Conservation (phyloP, 352 stramenopile species). For the Globisporangium takayamanum region DNA sequence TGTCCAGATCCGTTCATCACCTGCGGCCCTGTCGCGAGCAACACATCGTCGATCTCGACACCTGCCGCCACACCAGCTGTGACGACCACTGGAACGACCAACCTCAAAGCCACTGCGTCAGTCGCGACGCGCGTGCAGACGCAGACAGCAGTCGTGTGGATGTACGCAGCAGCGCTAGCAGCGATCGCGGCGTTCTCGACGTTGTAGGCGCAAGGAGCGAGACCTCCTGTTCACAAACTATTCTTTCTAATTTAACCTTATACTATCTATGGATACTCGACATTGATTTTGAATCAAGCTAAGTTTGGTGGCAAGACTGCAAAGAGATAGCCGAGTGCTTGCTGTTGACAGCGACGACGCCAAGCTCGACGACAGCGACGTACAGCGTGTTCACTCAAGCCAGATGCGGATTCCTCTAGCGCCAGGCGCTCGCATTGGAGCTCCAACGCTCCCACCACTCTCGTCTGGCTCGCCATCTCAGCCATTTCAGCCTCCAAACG, state of each 20-base stretch:
- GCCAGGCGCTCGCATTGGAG: background rate
- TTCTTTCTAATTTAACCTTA: no score
- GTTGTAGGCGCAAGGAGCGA: background rate
- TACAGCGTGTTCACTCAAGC: no score
- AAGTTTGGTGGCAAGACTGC: no score
- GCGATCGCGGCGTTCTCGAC: background rate
- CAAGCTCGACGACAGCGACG: no score
- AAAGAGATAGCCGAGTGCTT: no score
- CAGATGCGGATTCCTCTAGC: background rate
- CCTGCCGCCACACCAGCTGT: background rate
- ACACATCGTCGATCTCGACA: background rate
- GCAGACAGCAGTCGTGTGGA: background rate
- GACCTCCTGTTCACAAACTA: background rate
- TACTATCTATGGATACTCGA: no score
- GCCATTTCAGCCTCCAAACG: background rate
- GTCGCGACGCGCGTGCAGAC: background rate
- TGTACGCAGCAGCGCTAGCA: background rate
- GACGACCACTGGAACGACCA: background rate
- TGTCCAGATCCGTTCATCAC: slow-evolving; percentile 63
- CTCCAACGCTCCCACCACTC: background rate
- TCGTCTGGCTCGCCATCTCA: background rate
- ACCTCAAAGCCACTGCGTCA: background rate
- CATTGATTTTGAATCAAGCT: no score
- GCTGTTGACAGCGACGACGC: no score
- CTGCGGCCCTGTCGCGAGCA: slow-evolving; percentile 18